Evolutionary conservation across 805 yeast species (phyloP).

Genomic region (Lachancea lanzarotensis): DNA sequence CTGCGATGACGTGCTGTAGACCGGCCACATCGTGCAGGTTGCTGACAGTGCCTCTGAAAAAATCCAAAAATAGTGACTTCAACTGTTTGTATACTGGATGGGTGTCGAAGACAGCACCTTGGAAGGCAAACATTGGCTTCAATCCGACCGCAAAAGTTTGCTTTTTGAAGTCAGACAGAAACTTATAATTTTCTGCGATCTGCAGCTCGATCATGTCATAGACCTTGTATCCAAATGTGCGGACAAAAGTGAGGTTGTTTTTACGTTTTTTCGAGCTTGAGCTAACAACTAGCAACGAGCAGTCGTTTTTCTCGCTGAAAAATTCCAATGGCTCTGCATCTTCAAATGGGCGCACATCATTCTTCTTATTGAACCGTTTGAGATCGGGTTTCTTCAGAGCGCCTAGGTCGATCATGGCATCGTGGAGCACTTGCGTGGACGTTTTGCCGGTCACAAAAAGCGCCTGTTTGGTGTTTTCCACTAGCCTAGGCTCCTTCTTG

Average conservation of each 20-base stretch:
- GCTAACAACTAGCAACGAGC: constrained; percentile 74
- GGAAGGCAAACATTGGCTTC: constrained; percentile 90
- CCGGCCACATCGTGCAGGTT: constrained; percentile 90
- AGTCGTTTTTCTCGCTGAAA: constrained; percentile 90
- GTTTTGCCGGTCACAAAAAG: constrained; percentile 87
- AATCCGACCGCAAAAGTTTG: constrained; percentile 79
- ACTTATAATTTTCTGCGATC: constrained; percentile 59
- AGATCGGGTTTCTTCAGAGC: constrained; percentile 87
- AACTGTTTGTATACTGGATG: constrained; percentile 81
- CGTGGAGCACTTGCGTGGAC: constrained; percentile 72
- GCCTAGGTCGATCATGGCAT: constrained; percentile 80
- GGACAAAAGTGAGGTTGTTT: constrained; percentile 76
- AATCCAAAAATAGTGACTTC: constrained; percentile 84
- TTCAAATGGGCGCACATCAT: constrained; percentile 88
- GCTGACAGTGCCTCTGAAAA: constrained; percentile 79
- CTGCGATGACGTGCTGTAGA: constrained; percentile 79
- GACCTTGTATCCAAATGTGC: constrained; percentile 85
- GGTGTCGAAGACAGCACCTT: constrained; percentile 84
- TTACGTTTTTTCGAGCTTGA: constrained; percentile 87
- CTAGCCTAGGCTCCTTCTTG: constrained; percentile 77
- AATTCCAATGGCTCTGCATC: constrained; percentile 81
- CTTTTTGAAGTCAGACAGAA: constrained; percentile 74
- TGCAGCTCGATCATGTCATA: constrained; percentile 92
- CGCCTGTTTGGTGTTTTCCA: constrained; percentile 85
- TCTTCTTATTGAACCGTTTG: constrained; percentile 82